Evolutionary conservation across 257 asterid genomes (phyloP), one percentile per base, ranked within the genome.

Genomic region (Nicotiana noctiflora): DNA sequence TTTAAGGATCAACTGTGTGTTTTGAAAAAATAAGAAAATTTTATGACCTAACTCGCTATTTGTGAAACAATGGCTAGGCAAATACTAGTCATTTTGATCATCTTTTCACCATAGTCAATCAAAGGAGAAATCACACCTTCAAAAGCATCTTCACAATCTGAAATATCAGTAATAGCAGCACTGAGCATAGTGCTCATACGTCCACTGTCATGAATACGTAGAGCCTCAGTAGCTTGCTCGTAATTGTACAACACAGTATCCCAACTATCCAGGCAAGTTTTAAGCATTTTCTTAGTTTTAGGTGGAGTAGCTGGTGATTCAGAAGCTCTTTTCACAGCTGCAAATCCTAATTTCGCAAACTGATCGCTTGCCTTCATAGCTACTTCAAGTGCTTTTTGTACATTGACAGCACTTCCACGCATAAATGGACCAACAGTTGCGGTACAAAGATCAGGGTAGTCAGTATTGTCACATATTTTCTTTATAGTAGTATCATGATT

Each of bases 381-480:
- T 4, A 49, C 67, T 31, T 77, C 85, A 62, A 85, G 84, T 32
- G 82, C 76, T 15, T 80, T 25, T 1, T 34, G 15, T 29, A 66
- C 51, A 2, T 77, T 68, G 2, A 67, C 14, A 17, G 12, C 59
- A 2, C 68, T 80, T 3, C 49, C 75, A 0, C 57, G 60, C 27
- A 21, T 13, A 25, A 63, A 14, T 3, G 91, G 89, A 11, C 14
- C 52, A 2, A 86, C 32, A 0, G 85, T 82, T 76, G 81, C n/a
- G 21, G 79, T 12, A 79, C 91, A 88, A 40, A 88, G 83, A n/a
- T 51, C 19, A 6, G 90, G 88, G 49, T 76, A 34, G 25, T 88
- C 89, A 0, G 89, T 88, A 19, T 80, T 60, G 25, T 57, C 63
- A 32, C 91, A 86, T 21, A 84, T 85, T 52, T 83, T 80, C 51